A percentile compares a stretch with the other conserved stretches of the same genome.
phyloP scores from a whole-genome alignment of 371 early-diverging fungal genomes.

The Phascolomyces articulosus region DNA sequence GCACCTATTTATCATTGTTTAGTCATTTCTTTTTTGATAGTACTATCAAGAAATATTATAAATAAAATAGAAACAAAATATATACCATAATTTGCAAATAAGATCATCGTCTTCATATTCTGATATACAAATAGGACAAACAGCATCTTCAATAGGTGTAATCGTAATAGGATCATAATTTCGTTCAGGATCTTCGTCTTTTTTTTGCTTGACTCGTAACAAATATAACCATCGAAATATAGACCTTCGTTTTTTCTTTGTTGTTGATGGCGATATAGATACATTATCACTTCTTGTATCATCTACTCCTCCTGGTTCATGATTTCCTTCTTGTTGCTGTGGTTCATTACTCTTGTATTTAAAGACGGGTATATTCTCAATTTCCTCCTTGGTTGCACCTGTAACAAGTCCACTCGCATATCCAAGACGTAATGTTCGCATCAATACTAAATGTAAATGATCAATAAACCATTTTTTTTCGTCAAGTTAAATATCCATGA shows the following conservation, averaged over 20 bases:
- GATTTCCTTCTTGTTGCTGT: not conserved
- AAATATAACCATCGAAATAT: slow-evolving; percentile 1
- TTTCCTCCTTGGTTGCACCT: slow-evolving; percentile 61
- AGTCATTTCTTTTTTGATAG: not conserved
- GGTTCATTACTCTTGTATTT: slow-evolving; percentile 20
- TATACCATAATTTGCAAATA: slow-evolving; percentile 56
- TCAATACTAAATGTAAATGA: no score
- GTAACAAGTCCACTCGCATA: slow-evolving; percentile 45
- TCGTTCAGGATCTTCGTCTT: slow-evolving; percentile 14
- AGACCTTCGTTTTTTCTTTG: not conserved
- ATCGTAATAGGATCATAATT: slow-evolving; percentile 24
- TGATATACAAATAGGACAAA: slow-evolving; percentile 66
- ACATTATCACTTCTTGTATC: not conserved
- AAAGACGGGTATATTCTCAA: slow-evolving; percentile 52
- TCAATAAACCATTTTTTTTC: no score
- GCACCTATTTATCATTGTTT: slow-evolving; percentile 28
- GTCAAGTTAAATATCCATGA: no score
- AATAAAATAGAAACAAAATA: not conserved
- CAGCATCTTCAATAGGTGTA: slow-evolving; percentile 43
- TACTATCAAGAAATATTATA: not conserved
- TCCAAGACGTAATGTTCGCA: slow-evolving; percentile 58
- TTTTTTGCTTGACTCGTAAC: slow-evolving; percentile 9
- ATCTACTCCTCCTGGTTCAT: no score
- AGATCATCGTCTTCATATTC: slow-evolving; percentile 65
- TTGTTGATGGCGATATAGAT: not conserved